Evolutionary conservation across 73 alveolate genomes (phyloP), one percentile per base, ranked within the genome.

Genomic region (Effrenium voratum): DNA sequence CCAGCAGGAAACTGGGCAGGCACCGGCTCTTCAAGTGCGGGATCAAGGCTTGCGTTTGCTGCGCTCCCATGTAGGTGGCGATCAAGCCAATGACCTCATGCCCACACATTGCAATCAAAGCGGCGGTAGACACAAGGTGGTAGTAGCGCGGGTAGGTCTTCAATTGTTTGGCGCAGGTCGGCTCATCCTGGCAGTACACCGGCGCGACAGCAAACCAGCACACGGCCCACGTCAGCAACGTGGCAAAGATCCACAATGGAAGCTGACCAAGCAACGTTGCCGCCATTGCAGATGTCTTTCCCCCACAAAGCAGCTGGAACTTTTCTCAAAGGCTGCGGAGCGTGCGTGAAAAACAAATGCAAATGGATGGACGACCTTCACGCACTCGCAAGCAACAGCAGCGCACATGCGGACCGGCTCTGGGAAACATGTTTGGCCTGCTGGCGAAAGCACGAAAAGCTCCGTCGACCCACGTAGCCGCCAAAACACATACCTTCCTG

Each of bases 51-150:
- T 66, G 77, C n/a, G 77, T 66, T 40, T 66, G 43, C 45, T 66
- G 77, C 22, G 77, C 77, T 32, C 77, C 77, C 77, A 66, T 66
- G 36, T 66, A 66, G 22, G 77, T 66, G 41, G 77, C 77, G 77
- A 66, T 28, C 43, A 66, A 40, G 77, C 77, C 77, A 36, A 66
- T 12, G 15, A 66, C 77, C 77, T 66, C 77, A 32, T 66, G 77
- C 22, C 77, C 77, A 36, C 28, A 24, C 77, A 66, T 66, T 16
- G 77, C 77, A 36, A 66, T 40, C 77, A 36, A 66, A 66, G 1
- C n/a, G 77, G 43, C 34, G 77, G 43, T 24, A 40, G n/a, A 40
- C n/a, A 66, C n/a, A 22, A 66, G 43, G 77, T 66, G 77, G 77
- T 66, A 66, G 77, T 66, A 66, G 40, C 77, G 43, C 28, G 77